Evolutionary conservation across 2,329 filamentous ascomycete species (phyloP).

Genomic region (Fusarium miscanthi): DNA sequence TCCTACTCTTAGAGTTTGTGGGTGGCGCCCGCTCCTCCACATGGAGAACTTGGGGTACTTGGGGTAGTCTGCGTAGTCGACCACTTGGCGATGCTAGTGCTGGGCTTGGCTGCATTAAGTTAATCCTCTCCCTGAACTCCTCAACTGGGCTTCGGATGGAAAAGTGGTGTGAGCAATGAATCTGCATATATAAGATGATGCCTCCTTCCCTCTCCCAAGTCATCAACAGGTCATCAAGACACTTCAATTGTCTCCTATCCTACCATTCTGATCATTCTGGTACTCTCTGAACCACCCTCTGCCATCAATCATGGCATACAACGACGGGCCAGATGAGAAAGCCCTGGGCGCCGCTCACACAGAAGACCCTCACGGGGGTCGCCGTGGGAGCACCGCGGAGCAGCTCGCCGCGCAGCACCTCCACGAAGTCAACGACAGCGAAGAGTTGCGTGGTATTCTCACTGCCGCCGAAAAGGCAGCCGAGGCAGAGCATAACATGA

Average conservation of each 20-base stretch:
- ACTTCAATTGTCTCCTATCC: not conserved
- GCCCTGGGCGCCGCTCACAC: not conserved
- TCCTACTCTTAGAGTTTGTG: not conserved
- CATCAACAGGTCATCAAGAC: not conserved
- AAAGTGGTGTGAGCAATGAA: too few species aligned
- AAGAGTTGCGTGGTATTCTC: not conserved
- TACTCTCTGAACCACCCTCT: not conserved
- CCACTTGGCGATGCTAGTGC: not conserved
- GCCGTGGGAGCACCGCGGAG: not conserved
- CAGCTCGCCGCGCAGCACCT: not conserved
- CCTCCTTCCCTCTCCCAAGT: not conserved
- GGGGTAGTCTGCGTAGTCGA: not conserved
- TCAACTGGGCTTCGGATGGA: not conserved
- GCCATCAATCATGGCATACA: not conserved
- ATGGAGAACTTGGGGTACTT: not conserved
- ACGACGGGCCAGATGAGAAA: not conserved
- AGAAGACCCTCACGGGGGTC: not conserved
- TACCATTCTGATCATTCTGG: not conserved
- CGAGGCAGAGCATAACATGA: not conserved
- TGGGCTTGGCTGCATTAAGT: not conserved
- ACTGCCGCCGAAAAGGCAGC: not conserved
- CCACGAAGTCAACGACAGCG: not conserved
- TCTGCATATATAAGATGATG: too few species aligned
- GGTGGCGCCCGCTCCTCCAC: not conserved
- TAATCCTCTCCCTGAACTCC: not conserved